Conservation (phyloP, 2,329 filamentous ascomycete species). For the Oidium heveae region DNA sequence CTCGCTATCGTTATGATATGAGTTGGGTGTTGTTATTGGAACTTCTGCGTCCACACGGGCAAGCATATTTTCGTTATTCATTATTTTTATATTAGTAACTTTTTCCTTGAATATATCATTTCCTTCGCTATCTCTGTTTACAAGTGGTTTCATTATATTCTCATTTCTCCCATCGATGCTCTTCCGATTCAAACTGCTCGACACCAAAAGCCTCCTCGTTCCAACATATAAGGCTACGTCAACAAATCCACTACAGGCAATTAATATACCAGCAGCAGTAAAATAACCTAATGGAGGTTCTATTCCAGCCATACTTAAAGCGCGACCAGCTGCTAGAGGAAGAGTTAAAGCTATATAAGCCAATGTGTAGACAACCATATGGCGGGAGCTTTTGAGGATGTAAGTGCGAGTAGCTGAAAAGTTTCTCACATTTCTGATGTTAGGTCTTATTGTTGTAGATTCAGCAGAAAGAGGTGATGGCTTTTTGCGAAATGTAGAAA, state of each 20-base stretch:
- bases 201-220: constrained; percentile 5
- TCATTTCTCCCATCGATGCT: background rate
- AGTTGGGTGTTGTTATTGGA: no score
- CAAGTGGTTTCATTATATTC: background rate
- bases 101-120: no score
- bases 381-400: constrained; percentile 17
- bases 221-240: constrained; percentile 9
- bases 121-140: background rate
- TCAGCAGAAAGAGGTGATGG: background rate
- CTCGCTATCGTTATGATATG: no score
- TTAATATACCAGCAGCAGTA: constrained; percentile 7
- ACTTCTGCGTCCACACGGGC: no score
- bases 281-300: constrained; percentile 5
- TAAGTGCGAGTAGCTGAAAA: constrained; percentile 5
- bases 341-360: constrained; percentile 25
- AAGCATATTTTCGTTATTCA: no score
- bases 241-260: constrained; percentile 8
- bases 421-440: constrained; percentile 3
- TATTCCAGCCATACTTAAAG: constrained; percentile 20
- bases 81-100: no score
- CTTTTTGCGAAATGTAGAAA: no score
- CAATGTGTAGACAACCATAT: constrained; percentile 26
- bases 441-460: background rate
- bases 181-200: background rate
- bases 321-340: constrained; percentile 23